These are phyloP conservation scores for Naegleria fowleri DNA, from an alignment of 208 protist species.

Conservation along the genomic window DNA sequence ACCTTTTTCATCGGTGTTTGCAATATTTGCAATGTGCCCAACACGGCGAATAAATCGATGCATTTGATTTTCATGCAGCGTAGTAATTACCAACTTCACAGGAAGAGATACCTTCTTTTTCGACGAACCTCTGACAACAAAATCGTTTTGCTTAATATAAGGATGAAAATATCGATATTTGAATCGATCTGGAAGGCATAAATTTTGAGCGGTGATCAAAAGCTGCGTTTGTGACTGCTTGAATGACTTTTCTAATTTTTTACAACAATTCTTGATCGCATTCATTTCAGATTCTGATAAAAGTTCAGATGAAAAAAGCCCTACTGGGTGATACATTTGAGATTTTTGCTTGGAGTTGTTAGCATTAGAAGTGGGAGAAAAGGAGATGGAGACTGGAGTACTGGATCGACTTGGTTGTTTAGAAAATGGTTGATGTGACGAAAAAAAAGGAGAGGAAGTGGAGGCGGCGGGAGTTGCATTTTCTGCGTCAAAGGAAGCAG, in stretches of 20 bases:
- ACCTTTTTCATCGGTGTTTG: neutral
- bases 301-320: neutral
- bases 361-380: neutral
- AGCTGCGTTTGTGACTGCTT: neutral
- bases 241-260: neutral
- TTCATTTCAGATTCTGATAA: neutral
- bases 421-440: neutral
- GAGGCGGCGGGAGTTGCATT: neutral
- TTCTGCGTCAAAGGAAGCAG: neutral
- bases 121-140: neutral
- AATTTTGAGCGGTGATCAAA: neutral
- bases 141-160: neutral
- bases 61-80: neutral
- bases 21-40: neutral
- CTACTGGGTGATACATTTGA: neutral
- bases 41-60: neutral
- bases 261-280: neutral
- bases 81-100: neutral
- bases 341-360: neutral
- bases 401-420: neutral
- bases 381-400: neutral
- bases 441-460: neutral
- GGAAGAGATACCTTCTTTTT: neutral
- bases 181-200: neutral
- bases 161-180: constrained; percentile 2